phyloP scores from a whole-genome alignment of 2,329 filamentous ascomycete species.

The Trichothecium roseum region DNA sequence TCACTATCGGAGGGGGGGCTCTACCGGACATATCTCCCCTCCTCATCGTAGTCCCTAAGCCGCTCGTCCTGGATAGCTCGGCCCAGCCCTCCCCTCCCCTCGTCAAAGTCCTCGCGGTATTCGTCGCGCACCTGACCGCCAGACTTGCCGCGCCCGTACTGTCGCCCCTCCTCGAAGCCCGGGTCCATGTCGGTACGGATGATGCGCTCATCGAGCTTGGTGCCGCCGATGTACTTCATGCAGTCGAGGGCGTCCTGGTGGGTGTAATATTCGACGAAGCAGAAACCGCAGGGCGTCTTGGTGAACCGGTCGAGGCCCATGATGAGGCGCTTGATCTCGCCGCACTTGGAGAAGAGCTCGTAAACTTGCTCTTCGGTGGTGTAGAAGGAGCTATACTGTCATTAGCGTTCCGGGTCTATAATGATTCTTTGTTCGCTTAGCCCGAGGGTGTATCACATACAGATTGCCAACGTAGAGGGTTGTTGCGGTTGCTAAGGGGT shows the following conservation, averaged over 20 bases:
- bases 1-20: background rate
- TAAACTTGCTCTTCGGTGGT: conserved; percentile 99
- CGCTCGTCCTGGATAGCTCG: conserved; percentile 56
- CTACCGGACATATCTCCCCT: conserved; percentile 13
- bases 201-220: conserved; percentile 93
- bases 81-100: conserved; percentile 83
- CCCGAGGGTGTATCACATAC: conserved; percentile 42
- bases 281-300: conserved; percentile 98
- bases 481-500: conserved; percentile 76
- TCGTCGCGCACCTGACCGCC: conserved; percentile 96
- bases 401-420: background rate
- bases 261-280: conserved; percentile 98
- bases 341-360: conserved; percentile 90
- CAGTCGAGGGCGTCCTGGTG: conserved; percentile 96
- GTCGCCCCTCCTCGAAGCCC: conserved; percentile 88
- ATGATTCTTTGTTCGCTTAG: no score
- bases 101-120: conserved; percentile 94
- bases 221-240: conserved; percentile 97
- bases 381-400: conserved; percentile 69
- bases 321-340: conserved; percentile 93
- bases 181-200: conserved; percentile 94
- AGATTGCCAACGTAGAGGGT: conserved; percentile 97
- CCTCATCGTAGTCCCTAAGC: conserved; percentile 29
- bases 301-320: conserved; percentile 97
- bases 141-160: conserved; percentile 92